Evolutionary conservation across 108 stramenopile species (phyloP).

Genomic region (Fragilaria radians): DNA sequence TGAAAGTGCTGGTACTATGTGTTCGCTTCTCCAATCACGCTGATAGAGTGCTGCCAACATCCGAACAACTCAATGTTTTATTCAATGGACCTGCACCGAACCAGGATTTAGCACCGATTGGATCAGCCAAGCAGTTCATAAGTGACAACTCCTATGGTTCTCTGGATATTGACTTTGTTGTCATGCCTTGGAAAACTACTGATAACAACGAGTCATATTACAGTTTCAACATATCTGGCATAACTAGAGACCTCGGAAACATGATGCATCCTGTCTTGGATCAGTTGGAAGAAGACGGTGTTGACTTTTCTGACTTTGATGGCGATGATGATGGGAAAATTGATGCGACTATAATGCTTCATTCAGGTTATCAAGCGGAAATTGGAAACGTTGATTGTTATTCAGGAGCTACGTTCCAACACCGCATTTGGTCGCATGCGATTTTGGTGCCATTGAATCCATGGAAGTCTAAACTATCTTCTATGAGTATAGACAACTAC

Average conservation of each 20-base stretch:
- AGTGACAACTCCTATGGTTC: background rate
- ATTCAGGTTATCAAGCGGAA: conserved; percentile 66
- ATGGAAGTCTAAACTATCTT: background rate
- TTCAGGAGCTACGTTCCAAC: background rate
- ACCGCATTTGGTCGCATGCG: conserved; percentile 34
- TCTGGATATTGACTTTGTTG: background rate
- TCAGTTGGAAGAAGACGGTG: background rate
- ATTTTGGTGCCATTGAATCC: background rate
- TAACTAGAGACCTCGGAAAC: background rate
- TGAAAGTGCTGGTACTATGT: background rate
- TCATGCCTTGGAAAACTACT: background rate
- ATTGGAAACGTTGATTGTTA: conserved; percentile 33
- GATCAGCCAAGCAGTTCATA: background rate
- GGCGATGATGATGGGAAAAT: conserved; percentile 16
- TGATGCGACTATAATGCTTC: conserved; percentile 57
- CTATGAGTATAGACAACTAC: background rate
- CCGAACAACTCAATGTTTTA: background rate
- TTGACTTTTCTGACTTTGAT: background rate
- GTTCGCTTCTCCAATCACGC: background rate
- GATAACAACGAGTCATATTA: background rate
- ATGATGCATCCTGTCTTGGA: background rate
- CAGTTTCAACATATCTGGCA: background rate
- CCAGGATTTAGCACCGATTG: background rate
- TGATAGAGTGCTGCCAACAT: background rate
- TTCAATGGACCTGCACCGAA: background rate